Base-by-base conservation (phyloP, 1,284 basidiomycete genomes). In the Naganishia liquefaciens region DNA sequence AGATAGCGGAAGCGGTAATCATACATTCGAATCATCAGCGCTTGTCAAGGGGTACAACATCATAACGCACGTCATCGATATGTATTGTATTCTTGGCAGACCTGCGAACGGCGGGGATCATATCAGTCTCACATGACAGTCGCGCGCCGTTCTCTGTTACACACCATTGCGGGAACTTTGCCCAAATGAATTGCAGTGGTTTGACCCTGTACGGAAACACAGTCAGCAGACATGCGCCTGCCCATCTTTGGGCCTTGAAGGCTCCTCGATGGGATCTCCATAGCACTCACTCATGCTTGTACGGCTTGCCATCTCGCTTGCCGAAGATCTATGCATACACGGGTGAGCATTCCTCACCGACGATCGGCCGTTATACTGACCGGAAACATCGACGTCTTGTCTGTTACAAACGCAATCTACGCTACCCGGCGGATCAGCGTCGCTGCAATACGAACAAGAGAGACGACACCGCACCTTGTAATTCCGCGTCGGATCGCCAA, bases 321-420 rank as follows among this genome's bases (percentile, higher is more conserved):
- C 86, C 86, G 73, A 92, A 92, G 28, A 78, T 74, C 72, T 76
- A 51, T 1, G 42, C 27, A 13, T 7, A 15, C 15, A 28, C 25
- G 27, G 30, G 19, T 51, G 27, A 51, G 49, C 37, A 11, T 13
- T 21, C n/a, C 11, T 25, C 27, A 1, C 27, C 42, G 10, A 17
- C 33, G 5, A 21, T n/a, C 2, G 6, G 17, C 11, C 15, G 39
- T 15, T 1, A 7, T 19, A 68, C 73, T 57, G 3, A 94, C 89
- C 4, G 86, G 88, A 75, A 94, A 94, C 92, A 95, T 95, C 60
- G 84, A 85, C 0, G 86, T 88, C 71, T 90, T 88, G 81, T 94
- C 91, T 17, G 93, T 82, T 0, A 92, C 89, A 86, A 75, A 70
- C 57, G 66, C 66, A 52, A 77, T 73, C 69, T 70, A 40, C 47